phyloP scores from a whole-genome alignment of 805 yeast species.

The Starmerella floricola region DNA sequence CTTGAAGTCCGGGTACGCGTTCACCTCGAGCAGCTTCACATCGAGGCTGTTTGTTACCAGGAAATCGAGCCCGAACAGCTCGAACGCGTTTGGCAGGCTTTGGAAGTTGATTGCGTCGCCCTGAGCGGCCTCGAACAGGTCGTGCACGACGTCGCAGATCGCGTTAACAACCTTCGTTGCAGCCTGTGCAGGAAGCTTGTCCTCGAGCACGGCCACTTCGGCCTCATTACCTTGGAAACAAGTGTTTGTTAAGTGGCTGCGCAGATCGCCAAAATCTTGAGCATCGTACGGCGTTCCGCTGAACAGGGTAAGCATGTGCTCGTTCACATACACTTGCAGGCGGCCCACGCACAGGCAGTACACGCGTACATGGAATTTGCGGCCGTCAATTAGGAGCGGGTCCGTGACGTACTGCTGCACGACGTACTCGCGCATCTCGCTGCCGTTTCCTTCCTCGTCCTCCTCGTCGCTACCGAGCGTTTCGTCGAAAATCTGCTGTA shows the following conservation, averaged over 20 bases:
- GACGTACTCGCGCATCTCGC: constrained; percentile 59
- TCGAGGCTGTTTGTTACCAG: constrained; percentile 44
- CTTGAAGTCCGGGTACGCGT: constrained; percentile 91
- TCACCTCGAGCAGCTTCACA: constrained; percentile 67
- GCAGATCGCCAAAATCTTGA: constrained; percentile 34
- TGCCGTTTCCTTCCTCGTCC: constrained; percentile 45
- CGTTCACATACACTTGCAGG: constrained; percentile 65
- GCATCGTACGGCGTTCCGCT: constrained; percentile 43
- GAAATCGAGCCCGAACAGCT: constrained; percentile 82
- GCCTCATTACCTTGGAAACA: constrained; percentile 57
- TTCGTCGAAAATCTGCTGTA: constrained; percentile 72
- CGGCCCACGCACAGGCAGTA: constrained; percentile 70
- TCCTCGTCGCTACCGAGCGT: constrained; percentile 65
- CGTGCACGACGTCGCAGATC: constrained; percentile 34
- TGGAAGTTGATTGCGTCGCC: constrained; percentile 78
- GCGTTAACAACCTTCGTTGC: too few relatives aligned
- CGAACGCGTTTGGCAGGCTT: constrained; percentile 71
- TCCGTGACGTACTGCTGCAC: constrained; percentile 65
- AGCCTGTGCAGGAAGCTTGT: constrained; percentile 35
- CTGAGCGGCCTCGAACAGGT: constrained; percentile 70
- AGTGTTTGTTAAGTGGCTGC: constrained; percentile 85
- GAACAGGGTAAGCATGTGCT: constrained; percentile 69
- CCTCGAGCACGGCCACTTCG: constrained; percentile 54
- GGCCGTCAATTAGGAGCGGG: constrained; percentile 59
- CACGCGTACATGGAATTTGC: constrained; percentile 81